Conservation (phyloP, 140 eudicot species). For the Cichorium intybus region DNA sequence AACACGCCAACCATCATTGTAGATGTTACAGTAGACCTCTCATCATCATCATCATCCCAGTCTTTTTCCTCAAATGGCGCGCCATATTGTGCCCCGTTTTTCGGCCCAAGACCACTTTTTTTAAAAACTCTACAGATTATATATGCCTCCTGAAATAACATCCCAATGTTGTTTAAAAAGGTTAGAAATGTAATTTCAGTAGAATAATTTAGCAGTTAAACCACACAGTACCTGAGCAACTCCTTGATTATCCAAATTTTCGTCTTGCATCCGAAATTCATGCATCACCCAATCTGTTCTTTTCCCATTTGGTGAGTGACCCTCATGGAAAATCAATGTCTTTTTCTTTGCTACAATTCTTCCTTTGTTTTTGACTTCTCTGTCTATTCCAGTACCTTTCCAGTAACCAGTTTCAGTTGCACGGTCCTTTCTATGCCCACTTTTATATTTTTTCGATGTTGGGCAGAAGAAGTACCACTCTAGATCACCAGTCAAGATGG, state of each 20-base stretch:
- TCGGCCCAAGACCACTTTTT: slow-evolving; percentile 78
- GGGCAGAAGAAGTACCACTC: slow-evolving; percentile 95
- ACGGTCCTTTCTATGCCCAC: slow-evolving; percentile 65
- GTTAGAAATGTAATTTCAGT: neutral
- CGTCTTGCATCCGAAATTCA: slow-evolving; percentile 61
- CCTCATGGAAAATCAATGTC: slow-evolving; percentile 66
- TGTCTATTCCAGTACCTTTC: slow-evolving; percentile 87
- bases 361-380: slow-evolving; percentile 34
- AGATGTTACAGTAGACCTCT: neutral
- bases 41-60: slow-evolving; percentile 47
- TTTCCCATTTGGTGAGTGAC: slow-evolving; percentile 57
- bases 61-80: slow-evolving; percentile 75
- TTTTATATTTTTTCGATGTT: slow-evolving; percentile 55
- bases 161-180: neutral
- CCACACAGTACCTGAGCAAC: slow-evolving; percentile 44
- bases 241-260: slow-evolving; percentile 39
- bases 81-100: slow-evolving; percentile 75
- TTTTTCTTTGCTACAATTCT: slow-evolving; percentile 56
- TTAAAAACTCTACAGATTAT: slow-evolving; percentile 60
- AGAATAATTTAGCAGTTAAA: neutral
- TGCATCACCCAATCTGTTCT: slow-evolving; percentile 90
- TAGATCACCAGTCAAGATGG: slow-evolving; percentile 55
- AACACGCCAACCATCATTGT: neutral
- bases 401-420: slow-evolving; percentile 68
- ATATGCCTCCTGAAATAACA: slow-evolving; percentile 49